These are phyloP conservation scores for Colletotrichum tamarilloi DNA, from an alignment of 2,329 filamentous ascomycete genomes.

Conservation along the genomic window DNA sequence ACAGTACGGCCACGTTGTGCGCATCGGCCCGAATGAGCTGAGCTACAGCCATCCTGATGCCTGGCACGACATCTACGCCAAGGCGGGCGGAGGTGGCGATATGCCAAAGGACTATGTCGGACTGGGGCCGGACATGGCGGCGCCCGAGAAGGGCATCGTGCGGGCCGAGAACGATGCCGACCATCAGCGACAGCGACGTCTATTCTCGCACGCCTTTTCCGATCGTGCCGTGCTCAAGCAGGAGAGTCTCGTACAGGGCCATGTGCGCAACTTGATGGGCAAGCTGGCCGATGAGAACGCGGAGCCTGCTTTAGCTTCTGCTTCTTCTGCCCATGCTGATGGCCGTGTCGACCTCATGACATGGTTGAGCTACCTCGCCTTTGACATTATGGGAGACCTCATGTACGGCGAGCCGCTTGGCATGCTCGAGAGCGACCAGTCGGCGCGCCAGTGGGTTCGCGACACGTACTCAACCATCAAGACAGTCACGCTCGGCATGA, in stretches of 20 bases:
- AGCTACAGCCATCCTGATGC: conserved; percentile 35
- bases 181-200: conserved; percentile 35
- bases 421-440: conserved; percentile 39
- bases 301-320: background rate
- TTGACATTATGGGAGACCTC: conserved; percentile 46
- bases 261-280: conserved; percentile 35
- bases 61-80: conserved; percentile 37
- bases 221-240: conserved; percentile 44
- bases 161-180: conserved; percentile 20
- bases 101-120: conserved; percentile 42
- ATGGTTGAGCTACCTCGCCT: conserved; percentile 40
- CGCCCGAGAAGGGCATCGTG: conserved; percentile 37
- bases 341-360: conserved; percentile 40
- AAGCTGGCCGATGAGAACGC: conserved; percentile 23
- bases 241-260: conserved; percentile 42
- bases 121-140: conserved; percentile 45
- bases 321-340: background rate
- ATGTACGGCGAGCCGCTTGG: conserved; percentile 45
- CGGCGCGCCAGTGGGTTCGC: conserved; percentile 42
- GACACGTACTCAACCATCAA: conserved; percentile 39
- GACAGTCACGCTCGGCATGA: conserved; percentile 34
- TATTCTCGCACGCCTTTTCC: conserved; percentile 45
- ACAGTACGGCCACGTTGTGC: conserved; percentile 39
- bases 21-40: conserved; percentile 35
- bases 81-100: conserved; percentile 31